Evolutionary conservation across 139 green algal genomes (phyloP).

Genomic region (Micromonas pusilla): DNA sequence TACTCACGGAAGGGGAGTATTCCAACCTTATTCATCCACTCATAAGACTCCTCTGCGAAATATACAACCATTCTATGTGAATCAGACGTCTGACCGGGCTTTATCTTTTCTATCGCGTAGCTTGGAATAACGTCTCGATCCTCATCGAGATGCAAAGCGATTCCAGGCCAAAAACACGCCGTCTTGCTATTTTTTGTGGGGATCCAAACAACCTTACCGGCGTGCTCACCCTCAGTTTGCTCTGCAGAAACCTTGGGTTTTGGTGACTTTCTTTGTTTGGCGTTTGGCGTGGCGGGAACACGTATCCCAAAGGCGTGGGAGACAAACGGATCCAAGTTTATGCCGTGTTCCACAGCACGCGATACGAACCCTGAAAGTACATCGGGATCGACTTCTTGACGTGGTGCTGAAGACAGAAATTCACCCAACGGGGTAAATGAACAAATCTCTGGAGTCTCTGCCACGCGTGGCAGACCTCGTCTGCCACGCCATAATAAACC

Average conservation of each 20-base stretch:
- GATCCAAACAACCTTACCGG: background rate
- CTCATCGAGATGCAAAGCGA: background rate
- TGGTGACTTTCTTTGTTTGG: background rate
- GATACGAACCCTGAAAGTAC: background rate
- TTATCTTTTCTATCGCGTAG: slow-evolving; percentile 11
- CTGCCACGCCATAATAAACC: background rate
- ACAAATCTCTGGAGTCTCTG: slow-evolving; percentile 10
- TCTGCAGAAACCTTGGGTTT: background rate
- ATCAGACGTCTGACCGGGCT: background rate
- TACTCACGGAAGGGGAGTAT: slow-evolving; percentile 2
- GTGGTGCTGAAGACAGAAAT: background rate
- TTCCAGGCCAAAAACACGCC: background rate
- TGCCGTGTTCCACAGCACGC: background rate
- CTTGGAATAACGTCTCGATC: background rate
- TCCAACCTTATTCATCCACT: background rate
- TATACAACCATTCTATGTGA: background rate
- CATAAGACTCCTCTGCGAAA: slow-evolving; percentile 3
- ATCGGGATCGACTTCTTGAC: background rate
- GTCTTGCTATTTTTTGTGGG: background rate
- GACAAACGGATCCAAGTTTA: background rate
- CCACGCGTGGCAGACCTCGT: background rate
- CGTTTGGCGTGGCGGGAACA: background rate
- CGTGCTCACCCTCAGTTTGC: background rate
- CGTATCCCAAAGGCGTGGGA: background rate
- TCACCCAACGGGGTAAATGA: background rate